Evolutionary conservation across 1,139 yeast species (phyloP).

Genomic region (Nakaseomyces sp.): DNA sequence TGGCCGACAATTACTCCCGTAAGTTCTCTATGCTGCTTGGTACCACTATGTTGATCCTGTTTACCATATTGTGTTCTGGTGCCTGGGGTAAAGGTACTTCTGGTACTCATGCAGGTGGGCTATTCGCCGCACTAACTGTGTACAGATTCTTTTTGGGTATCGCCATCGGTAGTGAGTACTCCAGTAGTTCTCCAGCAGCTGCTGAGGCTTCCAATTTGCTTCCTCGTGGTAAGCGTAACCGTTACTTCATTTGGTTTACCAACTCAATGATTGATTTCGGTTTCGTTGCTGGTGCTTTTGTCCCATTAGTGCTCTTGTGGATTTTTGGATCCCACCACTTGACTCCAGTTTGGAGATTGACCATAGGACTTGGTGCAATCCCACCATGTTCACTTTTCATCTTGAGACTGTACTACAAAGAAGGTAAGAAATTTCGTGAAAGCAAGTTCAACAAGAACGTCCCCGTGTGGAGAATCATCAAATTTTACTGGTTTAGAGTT

Average conservation of each 20-base stretch:
- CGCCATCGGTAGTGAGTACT: slow-evolving; percentile 86
- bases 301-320: slow-evolving; percentile 79
- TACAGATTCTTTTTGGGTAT: slow-evolving; percentile 82
- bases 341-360: slow-evolving; percentile 81
- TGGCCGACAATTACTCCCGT: slow-evolving; percentile 71
- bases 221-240: slow-evolving; percentile 74
- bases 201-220: slow-evolving; percentile 81
- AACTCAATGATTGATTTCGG: slow-evolving; percentile 83
- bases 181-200: slow-evolving; percentile 87
- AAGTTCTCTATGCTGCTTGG: slow-evolving; percentile 74
- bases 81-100: slow-evolving; percentile 66
- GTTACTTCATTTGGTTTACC: slow-evolving; percentile 86
- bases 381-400: slow-evolving; percentile 74
- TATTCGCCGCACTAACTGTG: slow-evolving; percentile 73
- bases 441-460: slow-evolving; percentile 59
- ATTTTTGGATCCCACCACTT: slow-evolving; percentile 65
- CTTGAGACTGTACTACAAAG: slow-evolving; percentile 66
- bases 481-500: slow-evolving; percentile 80
- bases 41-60: slow-evolving; percentile 59
- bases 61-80: slow-evolving; percentile 72
- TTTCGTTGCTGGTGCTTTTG: slow-evolving; percentile 75
- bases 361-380: slow-evolving; percentile 88
- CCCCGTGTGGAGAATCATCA: slow-evolving; percentile 63
- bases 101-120: slow-evolving; percentile 50
- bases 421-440: slow-evolving; percentile 62